Percentiles rank a stretch among this genome's conserved stretches.
phyloP scores from a whole-genome alignment of 495 filamentous ascomycete species.

The Cryomyces minteri region DNA sequence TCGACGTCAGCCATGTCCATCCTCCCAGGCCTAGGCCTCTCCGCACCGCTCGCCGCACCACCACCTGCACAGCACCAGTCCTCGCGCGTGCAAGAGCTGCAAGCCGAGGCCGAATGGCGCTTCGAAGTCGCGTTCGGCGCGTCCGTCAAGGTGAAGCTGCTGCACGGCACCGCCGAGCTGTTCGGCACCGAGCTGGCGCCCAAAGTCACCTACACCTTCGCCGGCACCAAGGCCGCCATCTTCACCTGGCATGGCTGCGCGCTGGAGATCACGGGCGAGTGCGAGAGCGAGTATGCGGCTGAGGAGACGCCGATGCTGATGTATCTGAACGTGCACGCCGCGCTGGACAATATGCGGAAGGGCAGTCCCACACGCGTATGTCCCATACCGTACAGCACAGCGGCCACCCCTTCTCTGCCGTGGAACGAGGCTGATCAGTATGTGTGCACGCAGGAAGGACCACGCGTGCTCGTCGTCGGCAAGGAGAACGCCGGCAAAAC shows the following conservation, averaged over 20 bases:
- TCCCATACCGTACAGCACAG: not conserved
- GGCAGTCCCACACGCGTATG: constrained; percentile 15
- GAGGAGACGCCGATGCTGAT: constrained; percentile 72
- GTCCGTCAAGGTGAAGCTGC: constrained; percentile 30
- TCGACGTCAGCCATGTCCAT: not conserved
- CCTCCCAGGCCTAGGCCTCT: not conserved
- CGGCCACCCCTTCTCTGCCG: not conserved
- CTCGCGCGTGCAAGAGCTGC: constrained; percentile 13
- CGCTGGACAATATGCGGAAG: constrained; percentile 47
- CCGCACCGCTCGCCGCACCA: not conserved
- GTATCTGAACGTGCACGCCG: constrained; percentile 78
- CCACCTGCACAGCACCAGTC: not conserved
- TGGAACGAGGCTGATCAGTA: too few species aligned
- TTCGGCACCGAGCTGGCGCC: constrained; percentile 89
- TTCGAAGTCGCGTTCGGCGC: constrained; percentile 63
- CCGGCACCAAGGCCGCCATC: constrained; percentile 67
- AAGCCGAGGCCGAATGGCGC: constrained; percentile 57
- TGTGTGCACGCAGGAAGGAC: constrained; percentile 25
- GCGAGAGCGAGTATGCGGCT: constrained; percentile 53
- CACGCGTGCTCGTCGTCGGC: constrained; percentile 71
- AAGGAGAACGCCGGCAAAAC: constrained; percentile 73
- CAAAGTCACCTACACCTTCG: constrained; percentile 56
- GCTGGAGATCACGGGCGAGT: constrained; percentile 52
- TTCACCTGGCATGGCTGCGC: constrained; percentile 82
- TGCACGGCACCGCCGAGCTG: constrained; percentile 74